Conservation (phyloP, 805 yeast species). For the Saturnispora besseyi region DNA sequence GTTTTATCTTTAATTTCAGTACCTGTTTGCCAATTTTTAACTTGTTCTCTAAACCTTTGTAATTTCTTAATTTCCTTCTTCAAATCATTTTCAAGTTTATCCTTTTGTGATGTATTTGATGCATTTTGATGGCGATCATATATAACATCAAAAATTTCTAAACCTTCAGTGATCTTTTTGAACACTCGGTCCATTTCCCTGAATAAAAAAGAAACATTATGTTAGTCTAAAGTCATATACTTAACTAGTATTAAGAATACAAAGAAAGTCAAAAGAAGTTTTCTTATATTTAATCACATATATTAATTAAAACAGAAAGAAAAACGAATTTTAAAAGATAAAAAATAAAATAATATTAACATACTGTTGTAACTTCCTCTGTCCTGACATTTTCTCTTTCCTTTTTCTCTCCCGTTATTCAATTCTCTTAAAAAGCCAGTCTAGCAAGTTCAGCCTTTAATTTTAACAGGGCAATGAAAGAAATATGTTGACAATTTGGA, state of each 20-base stretch:
- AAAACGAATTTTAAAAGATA: neutral
- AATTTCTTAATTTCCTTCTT: constrained; percentile 53
- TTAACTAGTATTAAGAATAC: too few relatives aligned
- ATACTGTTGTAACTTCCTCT: constrained; percentile 33
- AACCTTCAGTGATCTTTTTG: constrained; percentile 51
- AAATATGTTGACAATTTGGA: neutral
- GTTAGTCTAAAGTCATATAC: neutral
- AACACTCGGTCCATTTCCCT: constrained; percentile 56
- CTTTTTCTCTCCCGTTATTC: neutral
- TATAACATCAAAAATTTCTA: constrained; percentile 44
- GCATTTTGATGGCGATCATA: constrained; percentile 43
- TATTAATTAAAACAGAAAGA: neutral
- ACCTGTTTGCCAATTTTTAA: constrained; percentile 50
- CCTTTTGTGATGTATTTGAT: constrained; percentile 44
- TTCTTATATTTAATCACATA: neutral
- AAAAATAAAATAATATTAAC: constrained; percentile 11
- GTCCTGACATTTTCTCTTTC: constrained; percentile 25
- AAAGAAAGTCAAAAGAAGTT: neutral
- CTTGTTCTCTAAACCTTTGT: constrained; percentile 52
- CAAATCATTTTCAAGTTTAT: constrained; percentile 46
- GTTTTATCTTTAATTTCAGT: constrained; percentile 40
- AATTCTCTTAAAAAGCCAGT: neutral
- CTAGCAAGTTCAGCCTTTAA: neutral
- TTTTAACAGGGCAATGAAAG: neutral
- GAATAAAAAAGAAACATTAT: neutral